These are phyloP conservation scores for Gossypium stocksii DNA, from an alignment of 345 rosid species.

Conservation along the genomic window DNA sequence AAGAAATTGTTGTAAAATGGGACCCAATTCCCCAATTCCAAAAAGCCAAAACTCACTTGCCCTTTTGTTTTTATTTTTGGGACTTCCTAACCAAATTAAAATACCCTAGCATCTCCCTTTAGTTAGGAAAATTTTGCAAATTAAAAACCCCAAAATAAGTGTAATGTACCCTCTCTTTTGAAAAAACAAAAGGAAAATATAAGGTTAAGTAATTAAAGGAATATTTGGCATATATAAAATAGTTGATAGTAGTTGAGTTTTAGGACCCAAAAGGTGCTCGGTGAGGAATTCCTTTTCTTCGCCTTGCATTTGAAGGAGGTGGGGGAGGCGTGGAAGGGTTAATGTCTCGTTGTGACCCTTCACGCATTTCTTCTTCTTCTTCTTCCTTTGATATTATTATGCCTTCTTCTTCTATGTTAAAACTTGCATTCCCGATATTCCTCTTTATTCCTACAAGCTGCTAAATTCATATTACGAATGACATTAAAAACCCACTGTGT, in stretches of 20 bases:
- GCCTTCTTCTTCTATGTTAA: slow-evolving; percentile 19
- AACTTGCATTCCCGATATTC: neutral
- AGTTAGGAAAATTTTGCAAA: slow-evolving; percentile 24
- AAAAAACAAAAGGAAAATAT: neutral
- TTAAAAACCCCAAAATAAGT: too few species aligned
- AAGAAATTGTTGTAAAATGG: slow-evolving; percentile 22
- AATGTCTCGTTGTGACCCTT: slow-evolving; percentile 51
- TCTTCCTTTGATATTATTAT: neutral
- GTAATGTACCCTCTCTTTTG: neutral
- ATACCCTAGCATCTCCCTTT: slow-evolving; percentile 22
- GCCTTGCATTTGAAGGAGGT: slow-evolving; percentile 54
- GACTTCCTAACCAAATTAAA: slow-evolving; percentile 22
- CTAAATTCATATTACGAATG: neutral
- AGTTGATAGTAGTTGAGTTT: neutral
- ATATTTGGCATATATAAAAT: too few species aligned
- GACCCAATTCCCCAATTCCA: slow-evolving; percentile 18
- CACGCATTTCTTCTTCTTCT: slow-evolving; percentile 59
- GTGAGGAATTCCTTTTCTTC: slow-evolving; percentile 87
- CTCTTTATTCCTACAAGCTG: neutral
- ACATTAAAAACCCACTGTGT: too few species aligned
- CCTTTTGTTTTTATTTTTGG: slow-evolving; percentile 18
- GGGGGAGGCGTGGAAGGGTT: slow-evolving; percentile 52
- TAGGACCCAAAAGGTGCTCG: slow-evolving; percentile 79
- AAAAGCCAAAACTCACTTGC: slow-evolving; percentile 23
- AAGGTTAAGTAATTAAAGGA: neutral